phyloP scores from a whole-genome alignment of 164 flowering plant species.

The Brasenia schreberi region DNA sequence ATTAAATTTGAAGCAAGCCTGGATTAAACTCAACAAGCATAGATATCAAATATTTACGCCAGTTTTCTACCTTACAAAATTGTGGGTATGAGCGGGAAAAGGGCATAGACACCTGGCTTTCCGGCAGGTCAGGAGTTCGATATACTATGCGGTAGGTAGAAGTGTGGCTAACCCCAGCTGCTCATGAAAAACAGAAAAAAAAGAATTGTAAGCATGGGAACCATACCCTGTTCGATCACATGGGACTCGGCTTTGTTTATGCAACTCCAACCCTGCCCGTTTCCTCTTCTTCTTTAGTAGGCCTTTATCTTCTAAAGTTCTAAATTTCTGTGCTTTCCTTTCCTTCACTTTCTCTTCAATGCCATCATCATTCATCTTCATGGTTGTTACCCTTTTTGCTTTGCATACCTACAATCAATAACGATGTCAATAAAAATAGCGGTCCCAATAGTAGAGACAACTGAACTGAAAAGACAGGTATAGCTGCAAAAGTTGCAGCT shows the following conservation, averaged over 20 bases:
- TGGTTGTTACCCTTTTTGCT: conserved; percentile 60
- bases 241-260: background rate
- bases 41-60: too few species aligned
- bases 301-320: conserved; percentile 48
- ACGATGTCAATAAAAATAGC: background rate
- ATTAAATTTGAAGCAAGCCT: too few species aligned
- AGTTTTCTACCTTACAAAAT: too few species aligned
- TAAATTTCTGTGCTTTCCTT: conserved; percentile 58
- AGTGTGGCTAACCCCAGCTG: too few species aligned
- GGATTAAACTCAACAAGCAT: too few species aligned
- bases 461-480: background rate
- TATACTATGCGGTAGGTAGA: too few species aligned
- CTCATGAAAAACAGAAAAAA: too few species aligned
- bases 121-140: too few species aligned
- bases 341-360: conserved; percentile 63
- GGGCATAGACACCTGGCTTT: too few species aligned
- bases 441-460: background rate
- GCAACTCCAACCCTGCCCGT: conserved; percentile 14
- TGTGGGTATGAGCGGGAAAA: too few species aligned
- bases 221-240: too few species aligned
- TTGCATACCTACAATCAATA: conserved; percentile 46
- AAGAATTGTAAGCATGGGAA: too few species aligned
- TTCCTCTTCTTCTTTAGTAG: conserved; percentile 29
- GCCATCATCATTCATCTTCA: conserved; percentile 89
- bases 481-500: background rate